phyloP scores from a whole-genome alignment of 2,329 filamentous ascomycete species.

The Capronia coronata region DNA sequence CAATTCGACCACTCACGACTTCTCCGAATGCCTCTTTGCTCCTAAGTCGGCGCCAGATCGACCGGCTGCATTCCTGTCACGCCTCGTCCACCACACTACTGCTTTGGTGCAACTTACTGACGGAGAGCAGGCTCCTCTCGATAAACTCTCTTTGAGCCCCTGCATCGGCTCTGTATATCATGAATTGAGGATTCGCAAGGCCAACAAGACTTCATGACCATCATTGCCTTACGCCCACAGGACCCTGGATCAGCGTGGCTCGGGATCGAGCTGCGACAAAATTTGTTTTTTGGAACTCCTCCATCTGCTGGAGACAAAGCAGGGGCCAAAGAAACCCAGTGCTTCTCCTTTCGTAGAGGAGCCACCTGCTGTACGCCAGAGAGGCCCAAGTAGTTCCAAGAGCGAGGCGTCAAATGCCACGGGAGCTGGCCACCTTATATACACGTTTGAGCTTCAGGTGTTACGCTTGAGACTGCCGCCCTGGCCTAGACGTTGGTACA shows the following conservation, averaged over 20 bases:
- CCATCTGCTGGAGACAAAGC: not conserved
- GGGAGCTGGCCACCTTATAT: not conserved
- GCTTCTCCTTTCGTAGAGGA: not conserved
- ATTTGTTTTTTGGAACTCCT: not conserved
- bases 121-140: too few species aligned
- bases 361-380: not conserved
- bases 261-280: not conserved
- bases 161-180: not conserved
- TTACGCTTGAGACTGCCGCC: not conserved
- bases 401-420: not conserved
- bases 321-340: not conserved
- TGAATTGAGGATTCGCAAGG: not conserved
- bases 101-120: too few species aligned
- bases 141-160: too few species aligned
- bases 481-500: not conserved
- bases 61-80: conserved; percentile 12
- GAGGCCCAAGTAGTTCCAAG: not conserved
- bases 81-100: not conserved
- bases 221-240: not conserved
- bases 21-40: not conserved
- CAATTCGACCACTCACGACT: not conserved
- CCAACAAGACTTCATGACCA: not conserved
- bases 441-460: not conserved
- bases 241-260: not conserved
- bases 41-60: conserved; percentile 13